Percentiles rank a stretch among this genome's conserved stretches.
Conservation (phyloP, 2,329 filamentous ascomycete species). For the Leptographium flavum region DNA sequence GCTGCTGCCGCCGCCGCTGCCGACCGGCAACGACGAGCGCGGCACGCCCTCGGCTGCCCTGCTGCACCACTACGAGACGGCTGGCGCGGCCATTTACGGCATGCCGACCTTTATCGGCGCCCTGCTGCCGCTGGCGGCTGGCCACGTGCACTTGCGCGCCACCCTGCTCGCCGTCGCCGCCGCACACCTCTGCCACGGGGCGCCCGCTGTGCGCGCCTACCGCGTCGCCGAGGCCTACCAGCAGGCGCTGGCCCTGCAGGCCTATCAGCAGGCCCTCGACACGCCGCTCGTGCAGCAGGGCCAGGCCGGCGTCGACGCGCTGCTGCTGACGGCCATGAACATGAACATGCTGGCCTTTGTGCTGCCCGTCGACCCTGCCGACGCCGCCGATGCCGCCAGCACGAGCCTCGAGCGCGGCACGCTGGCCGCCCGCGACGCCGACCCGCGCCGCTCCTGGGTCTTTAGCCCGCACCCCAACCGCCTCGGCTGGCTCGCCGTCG, state of each 20-base stretch:
- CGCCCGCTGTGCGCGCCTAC: conserved; percentile 5
- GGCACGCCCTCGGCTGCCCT: conserved; percentile 10
- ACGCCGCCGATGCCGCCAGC: no score
- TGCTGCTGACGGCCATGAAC: conserved; percentile 13
- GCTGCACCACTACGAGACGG: conserved; percentile 10
- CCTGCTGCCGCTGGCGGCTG: conserved; percentile 6
- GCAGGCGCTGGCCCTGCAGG: conserved; percentile 10
- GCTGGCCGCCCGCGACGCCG: conserved; percentile 5
- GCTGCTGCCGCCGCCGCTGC: conserved; percentile 4
- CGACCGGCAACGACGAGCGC: conserved; percentile 1
- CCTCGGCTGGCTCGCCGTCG: conserved; percentile 12
- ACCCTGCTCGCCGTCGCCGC: conserved; percentile 11
- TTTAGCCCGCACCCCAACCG: conserved; percentile 11
- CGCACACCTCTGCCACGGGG: conserved; percentile 11
- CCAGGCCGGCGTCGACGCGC: conserved; percentile 10
- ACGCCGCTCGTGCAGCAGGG: conserved; percentile 10
- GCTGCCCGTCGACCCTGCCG: conserved; percentile 10
- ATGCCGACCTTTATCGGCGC: conserved; percentile 10
- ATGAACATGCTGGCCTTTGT: conserved; percentile 13
- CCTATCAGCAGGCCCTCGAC: conserved; percentile 10
- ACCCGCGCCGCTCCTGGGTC: conserved; percentile 12
- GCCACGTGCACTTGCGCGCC: conserved; percentile 9
- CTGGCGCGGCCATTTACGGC: conserved; percentile 5
- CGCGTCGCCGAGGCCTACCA: conserved; percentile 13
- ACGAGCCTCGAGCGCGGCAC: not conserved